Evolutionary conservation across 352 stramenopile species (phyloP), one percentile per base, ranked within the genome.

Genomic region (Aphanomyces invadans): DNA sequence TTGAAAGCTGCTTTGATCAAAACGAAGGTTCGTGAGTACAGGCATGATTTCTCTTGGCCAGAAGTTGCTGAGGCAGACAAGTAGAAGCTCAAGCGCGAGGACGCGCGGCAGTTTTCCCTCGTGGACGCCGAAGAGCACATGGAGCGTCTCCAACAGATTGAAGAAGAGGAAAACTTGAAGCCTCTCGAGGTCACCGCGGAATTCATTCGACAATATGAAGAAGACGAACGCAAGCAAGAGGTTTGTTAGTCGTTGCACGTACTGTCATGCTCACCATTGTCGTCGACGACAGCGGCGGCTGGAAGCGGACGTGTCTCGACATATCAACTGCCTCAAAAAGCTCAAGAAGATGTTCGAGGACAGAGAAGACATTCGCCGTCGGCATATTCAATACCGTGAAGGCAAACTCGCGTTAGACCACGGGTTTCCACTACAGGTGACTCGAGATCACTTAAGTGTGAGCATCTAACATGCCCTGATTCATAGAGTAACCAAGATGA

Each of bases 1-100:
- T 76, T 98, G 25, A 97, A 97, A 68, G 90, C 88, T 15, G 84
- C 85, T 15, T 82, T 95, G 68, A 92, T 95, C 75, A 93, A 92
- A 66, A 93, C 79, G 5, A 95, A 86, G 36, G 45, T 54, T 19
- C 4, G 10, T n/a, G n/a, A n/a, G n/a, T 36, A 11, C 45, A 31
- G 4, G 15, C 55, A 3, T 39, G 28, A n/a, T n/a, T n/a, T n/a
- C n/a, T n/a, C n/a, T n/a, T n/a, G n/a, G n/a, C n/a, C n/a, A n/a
- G n/a, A n/a, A n/a, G n/a, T n/a, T n/a, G n/a, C n/a, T n/a, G n/a
- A n/a, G n/a, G n/a, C n/a, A n/a, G n/a, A n/a, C n/a, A n/a, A n/a
- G n/a, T 65, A 79, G 73, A 86, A 92, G 75, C 78, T 89, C 73
- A 92, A 93, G 69, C 71, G 73, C 29, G 78, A 89, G 48, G 83